Base-by-base conservation (phyloP, 2,329 filamentous ascomycete species). In the Talaromyces funiculosus region DNA sequence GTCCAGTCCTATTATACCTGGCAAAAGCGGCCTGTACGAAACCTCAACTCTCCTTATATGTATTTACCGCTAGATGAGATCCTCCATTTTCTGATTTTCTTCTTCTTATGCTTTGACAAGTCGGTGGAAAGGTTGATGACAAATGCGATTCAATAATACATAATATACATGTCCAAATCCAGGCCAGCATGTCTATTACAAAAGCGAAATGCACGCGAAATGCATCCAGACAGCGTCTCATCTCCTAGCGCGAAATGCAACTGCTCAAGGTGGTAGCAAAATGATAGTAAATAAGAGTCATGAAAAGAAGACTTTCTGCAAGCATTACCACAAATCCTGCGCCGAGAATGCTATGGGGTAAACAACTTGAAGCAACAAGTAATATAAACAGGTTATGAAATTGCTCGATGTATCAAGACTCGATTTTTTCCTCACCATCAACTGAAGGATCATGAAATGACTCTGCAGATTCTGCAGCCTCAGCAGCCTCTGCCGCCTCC, bases 401-500 rank as follows among this genome's bases (percentile, higher is more conserved):
- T 24, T 57, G 42, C 20, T 49, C 22, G 9, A n/a, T 29, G 47
- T 20, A 71, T 62, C 73, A 73, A 38, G 67, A 35, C 62, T 74
- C 72, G 49, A 69, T 70, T 64, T 75, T 75, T 31, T 71, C 66
- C 53, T 73, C 71, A n/a, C 45, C 58, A 45, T 63, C 61, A 16
- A 61, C 40, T 20, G 61, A 63, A 35, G 61, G 45, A n/a, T 58
- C 60, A 40, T 59, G 57, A 22, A 51, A 38, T 9, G 57, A 59
- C 35, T 59, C 57, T 38, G 29, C 57, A 31, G 57, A 59, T 53
- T 61, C 49, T 1, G 56, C 43, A 14, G 45, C 54, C 40, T 61
- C 58, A 14, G 40, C 45, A 31, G 53, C 37, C 29, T 61, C 53
- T 8, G 59, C 53, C 24, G 67, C 67, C 18, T 72, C 72, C 9